Evolutionary conservation across 1,284 basidiomycete species (phyloP).

Genomic region (Puccinia novopanici): DNA sequence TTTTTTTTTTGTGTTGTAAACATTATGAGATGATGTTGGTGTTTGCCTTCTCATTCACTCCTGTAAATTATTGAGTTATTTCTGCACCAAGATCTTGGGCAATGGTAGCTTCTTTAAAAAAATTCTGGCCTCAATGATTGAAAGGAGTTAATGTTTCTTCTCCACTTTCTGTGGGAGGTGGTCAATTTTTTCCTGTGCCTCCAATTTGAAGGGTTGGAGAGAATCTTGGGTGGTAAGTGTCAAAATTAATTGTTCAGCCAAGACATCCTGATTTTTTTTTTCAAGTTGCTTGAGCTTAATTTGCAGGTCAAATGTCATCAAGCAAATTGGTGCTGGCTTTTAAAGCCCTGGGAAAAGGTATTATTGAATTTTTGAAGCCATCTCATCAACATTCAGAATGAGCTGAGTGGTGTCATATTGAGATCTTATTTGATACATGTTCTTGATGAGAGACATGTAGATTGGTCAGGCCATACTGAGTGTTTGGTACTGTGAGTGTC

Average conservation of each 20-base stretch:
- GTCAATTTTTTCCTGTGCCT: too few relatives aligned
- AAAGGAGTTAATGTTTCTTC: not conserved
- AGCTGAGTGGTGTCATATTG: not conserved
- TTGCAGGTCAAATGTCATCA: not conserved
- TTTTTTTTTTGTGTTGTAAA: not conserved
- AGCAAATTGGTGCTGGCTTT: not conserved
- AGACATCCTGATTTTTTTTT: too few relatives aligned
- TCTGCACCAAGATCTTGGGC: not conserved
- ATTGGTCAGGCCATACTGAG: slow-evolving; percentile 13
- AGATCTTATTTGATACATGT: not conserved
- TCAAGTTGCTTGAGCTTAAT: not conserved
- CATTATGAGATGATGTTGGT: not conserved
- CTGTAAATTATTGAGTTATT: too few relatives aligned
- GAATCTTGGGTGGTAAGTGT: not conserved
- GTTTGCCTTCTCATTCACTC: not conserved
- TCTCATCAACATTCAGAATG: not conserved
- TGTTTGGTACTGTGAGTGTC: slow-evolving; percentile 30
- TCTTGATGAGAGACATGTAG: slow-evolving; percentile 18
- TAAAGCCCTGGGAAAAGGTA: not conserved
- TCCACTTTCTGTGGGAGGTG: too few relatives aligned
- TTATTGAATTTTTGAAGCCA: not conserved
- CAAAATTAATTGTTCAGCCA: not conserved
- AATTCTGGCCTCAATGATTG: not conserved
- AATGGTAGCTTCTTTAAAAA: not conserved
- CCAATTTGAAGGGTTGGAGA: too few relatives aligned